Percentiles rank a stretch among this genome's conserved stretches.
Evolutionary conservation across 257 asterid species (phyloP).

Genomic region (Thymus quinquecostatus): DNA sequence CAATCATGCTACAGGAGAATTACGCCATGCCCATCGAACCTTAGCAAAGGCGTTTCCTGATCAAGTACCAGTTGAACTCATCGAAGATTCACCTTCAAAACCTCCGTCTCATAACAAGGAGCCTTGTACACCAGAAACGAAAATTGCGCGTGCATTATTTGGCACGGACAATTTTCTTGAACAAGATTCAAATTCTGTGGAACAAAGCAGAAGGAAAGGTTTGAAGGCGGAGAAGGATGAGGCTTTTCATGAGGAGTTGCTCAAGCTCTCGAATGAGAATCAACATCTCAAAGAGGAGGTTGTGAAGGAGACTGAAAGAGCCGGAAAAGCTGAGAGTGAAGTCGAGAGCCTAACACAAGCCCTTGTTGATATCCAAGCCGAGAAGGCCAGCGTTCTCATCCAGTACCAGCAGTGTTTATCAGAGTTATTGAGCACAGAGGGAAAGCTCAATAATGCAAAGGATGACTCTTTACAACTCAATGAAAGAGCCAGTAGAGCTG

Average conservation of each 20-base stretch:
- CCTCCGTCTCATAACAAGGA: constrained; percentile 43
- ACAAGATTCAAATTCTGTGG: constrained; percentile 33
- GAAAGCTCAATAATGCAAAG: constrained; percentile 56
- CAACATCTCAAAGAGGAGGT: constrained; percentile 56
- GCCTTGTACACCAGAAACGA: constrained; percentile 55
- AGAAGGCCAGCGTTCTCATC: constrained; percentile 62
- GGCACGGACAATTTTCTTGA: constrained; percentile 42
- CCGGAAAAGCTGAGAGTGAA: constrained; percentile 68
- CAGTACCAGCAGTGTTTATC: constrained; percentile 70
- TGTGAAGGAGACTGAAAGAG: constrained; percentile 54
- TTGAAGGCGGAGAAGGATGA: constrained; percentile 38
- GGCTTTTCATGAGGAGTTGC: constrained; percentile 39
- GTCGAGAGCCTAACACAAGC: constrained; percentile 53
- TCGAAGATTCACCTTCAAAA: constrained; percentile 71
- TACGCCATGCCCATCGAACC: constrained; percentile 84
- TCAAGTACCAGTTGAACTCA: constrained; percentile 60
- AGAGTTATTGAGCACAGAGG: constrained; percentile 56
- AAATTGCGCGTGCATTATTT: constrained; percentile 42
- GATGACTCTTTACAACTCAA: constrained; percentile 50
- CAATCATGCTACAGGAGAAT: constrained; percentile 84
- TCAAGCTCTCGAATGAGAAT: constrained; percentile 50
- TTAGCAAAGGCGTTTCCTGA: constrained; percentile 90
- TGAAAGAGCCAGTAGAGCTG: constrained; percentile 64
- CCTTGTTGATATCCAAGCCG: constrained; percentile 55
- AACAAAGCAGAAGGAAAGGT: constrained; percentile 32